Conservation (phyloP, 164 flowering plant genomes). For the Houttuynia cordata region DNA sequence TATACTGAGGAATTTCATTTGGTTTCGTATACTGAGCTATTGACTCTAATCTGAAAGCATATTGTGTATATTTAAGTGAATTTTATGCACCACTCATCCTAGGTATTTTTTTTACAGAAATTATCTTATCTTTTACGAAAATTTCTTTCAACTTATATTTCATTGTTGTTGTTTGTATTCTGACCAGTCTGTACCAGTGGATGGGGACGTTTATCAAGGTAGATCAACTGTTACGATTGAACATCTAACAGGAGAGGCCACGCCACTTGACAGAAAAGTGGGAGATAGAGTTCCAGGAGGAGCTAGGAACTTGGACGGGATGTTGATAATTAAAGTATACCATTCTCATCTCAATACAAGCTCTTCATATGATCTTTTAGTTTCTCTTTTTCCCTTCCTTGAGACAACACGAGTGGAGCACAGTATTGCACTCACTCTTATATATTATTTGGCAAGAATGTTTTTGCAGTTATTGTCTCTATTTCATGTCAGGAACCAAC, state of each 20-base stretch:
- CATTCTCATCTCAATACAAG: background rate
- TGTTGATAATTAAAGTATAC: slow-evolving; percentile 85
- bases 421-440: no score
- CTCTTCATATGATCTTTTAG: no score
- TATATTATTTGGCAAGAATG: background rate
- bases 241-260: slow-evolving; percentile 95
- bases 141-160: no score
- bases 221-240: slow-evolving; percentile 89
- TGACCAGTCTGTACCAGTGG: slow-evolving; percentile 86
- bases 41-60: no score
- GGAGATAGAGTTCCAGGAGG: slow-evolving; percentile 97
- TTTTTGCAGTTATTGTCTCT: background rate
- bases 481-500: background rate
- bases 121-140: no score
- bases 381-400: background rate
- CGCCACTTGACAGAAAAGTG: slow-evolving; percentile 66
- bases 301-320: slow-evolving; percentile 92
- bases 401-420: background rate
- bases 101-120: no score
- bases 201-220: slow-evolving; percentile 83
- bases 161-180: background rate
- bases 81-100: no score
- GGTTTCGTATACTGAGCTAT: no score
- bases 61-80: no score
- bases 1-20: no score